Conservation (phyloP, 768 basidiomycete genomes). For the Mycena polygramma region DNA sequence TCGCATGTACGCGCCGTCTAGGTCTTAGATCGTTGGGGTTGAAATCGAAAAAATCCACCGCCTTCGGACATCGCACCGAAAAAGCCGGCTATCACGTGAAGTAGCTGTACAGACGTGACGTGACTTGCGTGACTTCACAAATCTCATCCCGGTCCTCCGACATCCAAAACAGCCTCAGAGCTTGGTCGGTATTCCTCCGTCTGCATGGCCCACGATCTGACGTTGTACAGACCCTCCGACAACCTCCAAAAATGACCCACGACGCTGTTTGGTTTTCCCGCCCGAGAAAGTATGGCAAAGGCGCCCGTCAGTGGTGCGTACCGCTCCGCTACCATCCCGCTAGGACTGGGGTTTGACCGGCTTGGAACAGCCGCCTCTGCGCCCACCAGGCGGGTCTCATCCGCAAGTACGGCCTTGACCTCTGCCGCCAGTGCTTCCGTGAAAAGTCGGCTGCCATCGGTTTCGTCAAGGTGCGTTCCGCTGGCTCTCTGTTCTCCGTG, state of each 20-base stretch:
- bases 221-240: slow-evolving; percentile 30
- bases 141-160: not conserved
- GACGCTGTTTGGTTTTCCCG: slow-evolving; percentile 98
- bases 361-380: slow-evolving; percentile 83
- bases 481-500: not conserved
- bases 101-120: not conserved
- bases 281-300: slow-evolving; percentile 95
- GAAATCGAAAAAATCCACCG: too few species aligned
- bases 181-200: slow-evolving; percentile 15
- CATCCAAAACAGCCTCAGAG: slow-evolving; percentile 29
- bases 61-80: not conserved
- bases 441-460: slow-evolving; percentile 95
- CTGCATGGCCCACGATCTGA: not conserved
- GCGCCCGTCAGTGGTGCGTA: slow-evolving; percentile 92
- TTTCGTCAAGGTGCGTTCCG: slow-evolving; percentile 84
- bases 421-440: slow-evolving; percentile 99
- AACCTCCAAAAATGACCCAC: slow-evolving; percentile 86
- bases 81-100: not conserved
- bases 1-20: too few species aligned
- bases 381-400: slow-evolving; percentile 98
- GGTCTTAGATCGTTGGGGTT: too few species aligned
- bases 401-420: slow-evolving; percentile 96
- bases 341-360: slow-evolving; percentile 20
- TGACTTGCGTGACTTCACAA: not conserved
- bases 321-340: not conserved